phyloP scores from a whole-genome alignment of 352 stramenopile species.

The Phytopythium montanum region DNA sequence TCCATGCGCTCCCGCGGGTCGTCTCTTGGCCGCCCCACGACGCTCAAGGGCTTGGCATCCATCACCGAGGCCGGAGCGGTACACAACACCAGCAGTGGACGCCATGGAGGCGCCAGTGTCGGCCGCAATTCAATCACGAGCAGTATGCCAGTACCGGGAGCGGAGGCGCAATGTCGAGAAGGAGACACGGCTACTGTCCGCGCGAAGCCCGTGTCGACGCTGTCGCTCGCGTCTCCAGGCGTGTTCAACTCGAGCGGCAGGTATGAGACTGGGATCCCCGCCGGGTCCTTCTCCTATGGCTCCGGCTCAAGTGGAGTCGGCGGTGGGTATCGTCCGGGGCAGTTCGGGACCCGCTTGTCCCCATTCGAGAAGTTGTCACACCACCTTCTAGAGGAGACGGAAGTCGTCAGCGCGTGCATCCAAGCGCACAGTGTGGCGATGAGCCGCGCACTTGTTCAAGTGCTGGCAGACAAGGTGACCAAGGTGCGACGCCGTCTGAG shows the following conservation, averaged over 20 bases:
- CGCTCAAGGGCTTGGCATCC: background rate
- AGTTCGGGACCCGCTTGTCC: constrained; percentile 19
- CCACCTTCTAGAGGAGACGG: constrained; percentile 70
- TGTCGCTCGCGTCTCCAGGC: background rate
- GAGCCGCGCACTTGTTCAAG: constrained; percentile 57
- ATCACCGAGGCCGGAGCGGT: background rate
- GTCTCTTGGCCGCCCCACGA: background rate
- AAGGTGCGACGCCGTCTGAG: constrained; percentile 36
- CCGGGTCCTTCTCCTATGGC: background rate
- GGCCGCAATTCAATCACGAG: background rate
- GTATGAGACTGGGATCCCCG: background rate
- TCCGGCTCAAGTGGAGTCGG: background rate
- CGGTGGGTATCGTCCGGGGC: background rate
- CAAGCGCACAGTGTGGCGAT: constrained; percentile 61
- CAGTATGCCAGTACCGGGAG: background rate
- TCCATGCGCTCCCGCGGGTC: constrained; percentile 3
- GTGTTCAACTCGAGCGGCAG: constrained; percentile 2
- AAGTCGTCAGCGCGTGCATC: constrained; percentile 58
- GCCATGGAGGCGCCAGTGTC: background rate
- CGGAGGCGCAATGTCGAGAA: background rate
- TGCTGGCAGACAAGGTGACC: constrained; percentile 55
- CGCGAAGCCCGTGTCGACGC: background rate
- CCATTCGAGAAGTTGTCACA: constrained; percentile 66
- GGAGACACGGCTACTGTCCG: background rate
- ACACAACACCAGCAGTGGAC: background rate